Evolutionary conservation across 2,329 filamentous ascomycete species (phyloP), one percentile per base, ranked within the genome.

Genomic region (Neurospora sp.): DNA sequence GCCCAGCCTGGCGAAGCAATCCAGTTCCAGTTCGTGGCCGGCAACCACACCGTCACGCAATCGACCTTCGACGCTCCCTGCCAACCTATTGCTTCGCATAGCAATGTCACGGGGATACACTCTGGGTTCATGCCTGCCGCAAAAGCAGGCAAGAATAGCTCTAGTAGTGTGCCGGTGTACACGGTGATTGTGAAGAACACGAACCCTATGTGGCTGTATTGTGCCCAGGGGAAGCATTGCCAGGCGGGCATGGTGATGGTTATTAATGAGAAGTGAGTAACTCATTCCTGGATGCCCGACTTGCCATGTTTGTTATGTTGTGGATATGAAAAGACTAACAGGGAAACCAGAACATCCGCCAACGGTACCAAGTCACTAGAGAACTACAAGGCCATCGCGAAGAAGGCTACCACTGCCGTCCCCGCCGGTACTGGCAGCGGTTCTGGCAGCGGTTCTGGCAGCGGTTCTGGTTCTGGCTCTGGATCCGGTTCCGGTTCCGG

Each of bases 31-130:
- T 91, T 90, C 82, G 82, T 83, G 72, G 83, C 82, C 9, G 85
- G 84, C 75, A 94, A 94, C 83, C 92, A 95, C 85, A 93, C 91
- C 68, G 88, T 93, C 70, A 91, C 89, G 17, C 91, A 93, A 82
- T 92, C 91, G 66, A 88, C 84, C 76, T 95, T 94, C 76, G 89
- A 90, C 75, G 80, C 85, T 70, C 91, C 91, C 13, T 93, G 91
- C 81, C 78, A 85, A 38, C 90, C 91, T 68, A 86, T 91, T 74
- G 76, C 78, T 73, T 80, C 82, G 79, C 82, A 84, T 81, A 81
- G 81, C 71, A 85, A 86, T 76, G 77, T 82, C 62, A 81, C 82
- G 3, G 89, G 89, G 72, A 84, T 94, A 81, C 90, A 85, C 82
- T 89, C 87, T 1, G 90, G 90, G 71, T 91, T 87, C 82, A 85